Evolutionary conservation across 768 basidiomycete species (phyloP).

Genomic region (Boletus reticulatus): DNA sequence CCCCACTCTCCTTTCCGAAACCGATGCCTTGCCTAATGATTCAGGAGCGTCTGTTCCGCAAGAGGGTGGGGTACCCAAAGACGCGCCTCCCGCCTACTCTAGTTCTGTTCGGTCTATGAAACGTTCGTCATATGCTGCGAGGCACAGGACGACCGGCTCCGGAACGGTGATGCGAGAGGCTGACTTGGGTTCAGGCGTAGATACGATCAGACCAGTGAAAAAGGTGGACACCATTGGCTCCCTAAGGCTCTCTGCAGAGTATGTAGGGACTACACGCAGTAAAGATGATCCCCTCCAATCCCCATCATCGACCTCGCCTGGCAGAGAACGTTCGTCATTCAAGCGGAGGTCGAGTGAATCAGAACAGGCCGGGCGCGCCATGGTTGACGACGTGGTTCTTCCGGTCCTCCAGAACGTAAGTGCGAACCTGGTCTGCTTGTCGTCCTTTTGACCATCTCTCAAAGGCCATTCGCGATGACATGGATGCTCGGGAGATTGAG

Average conservation of each 20-base stretch:
- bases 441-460: constrained; percentile 2
- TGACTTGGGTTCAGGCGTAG: constrained; percentile 83
- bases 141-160: constrained; percentile 55
- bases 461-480: constrained; percentile 75
- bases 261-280: constrained; percentile 65
- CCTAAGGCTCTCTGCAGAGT: constrained; percentile 74
- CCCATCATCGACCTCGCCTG: constrained; percentile 46
- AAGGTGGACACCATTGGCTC: constrained; percentile 83
- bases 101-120: constrained; percentile 62
- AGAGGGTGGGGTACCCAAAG: constrained; percentile 38
- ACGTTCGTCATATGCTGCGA: constrained; percentile 77
- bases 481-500: constrained; percentile 87
- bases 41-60: constrained; percentile 21
- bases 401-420: constrained; percentile 75
- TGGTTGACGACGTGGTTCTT: constrained; percentile 84
- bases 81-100: constrained; percentile 72
- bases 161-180: constrained; percentile 79
- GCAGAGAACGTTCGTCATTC: constrained; percentile 38
- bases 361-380: constrained; percentile 59
- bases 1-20: constrained; percentile 37
- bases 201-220: constrained; percentile 92
- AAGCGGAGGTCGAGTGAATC: constrained; percentile 54
- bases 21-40: constrained; percentile 41
- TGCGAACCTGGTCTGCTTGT: neutral
- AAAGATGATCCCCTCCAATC: constrained; percentile 48